Conservation (phyloP, 1,284 basidiomycete genomes). For the Bjerkandera adusta region DNA sequence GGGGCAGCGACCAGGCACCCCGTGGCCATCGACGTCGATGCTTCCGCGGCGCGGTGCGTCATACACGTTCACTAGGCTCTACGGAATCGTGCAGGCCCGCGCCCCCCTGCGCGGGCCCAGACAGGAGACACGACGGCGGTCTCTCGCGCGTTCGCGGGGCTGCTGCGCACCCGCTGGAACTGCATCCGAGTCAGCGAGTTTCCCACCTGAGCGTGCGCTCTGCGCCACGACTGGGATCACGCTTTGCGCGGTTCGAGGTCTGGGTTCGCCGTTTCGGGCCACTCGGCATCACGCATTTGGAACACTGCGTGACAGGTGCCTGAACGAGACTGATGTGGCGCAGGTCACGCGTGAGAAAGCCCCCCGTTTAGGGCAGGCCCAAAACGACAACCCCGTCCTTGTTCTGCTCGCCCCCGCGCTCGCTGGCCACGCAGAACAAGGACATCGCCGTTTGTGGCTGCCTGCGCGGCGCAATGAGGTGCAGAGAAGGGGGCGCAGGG, state of each 20-base stretch:
- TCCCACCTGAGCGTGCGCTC: neutral
- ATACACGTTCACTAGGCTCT: too few relatives aligned
- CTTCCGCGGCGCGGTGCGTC: constrained; percentile 3
- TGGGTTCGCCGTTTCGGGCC: constrained; percentile 3
- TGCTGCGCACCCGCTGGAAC: neutral
- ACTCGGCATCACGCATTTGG: constrained; percentile 1
- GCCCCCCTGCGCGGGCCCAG: neutral
- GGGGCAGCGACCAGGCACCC: constrained; percentile 3
- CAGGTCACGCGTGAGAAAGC: constrained; percentile 28
- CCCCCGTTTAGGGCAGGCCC: constrained; percentile 22
- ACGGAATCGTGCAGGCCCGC: too few relatives aligned
- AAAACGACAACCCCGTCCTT: neutral
- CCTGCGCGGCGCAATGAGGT: neutral
- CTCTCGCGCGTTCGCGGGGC: neutral
- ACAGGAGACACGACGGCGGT: neutral
- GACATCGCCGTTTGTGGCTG: neutral
- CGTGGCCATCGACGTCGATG: neutral
- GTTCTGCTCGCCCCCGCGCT: neutral
- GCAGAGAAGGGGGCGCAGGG: neutral
- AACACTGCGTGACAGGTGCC: constrained; percentile 20
- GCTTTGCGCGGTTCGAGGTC: neutral
- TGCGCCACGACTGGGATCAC: neutral
- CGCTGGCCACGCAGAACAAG: constrained; percentile 1
- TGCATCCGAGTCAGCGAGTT: neutral
- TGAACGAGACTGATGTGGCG: constrained; percentile 21